These are phyloP conservation scores for Paracoccidioides brasiliensis DNA, from an alignment of 2,329 filamentous ascomycete species.

Conservation along the genomic window DNA sequence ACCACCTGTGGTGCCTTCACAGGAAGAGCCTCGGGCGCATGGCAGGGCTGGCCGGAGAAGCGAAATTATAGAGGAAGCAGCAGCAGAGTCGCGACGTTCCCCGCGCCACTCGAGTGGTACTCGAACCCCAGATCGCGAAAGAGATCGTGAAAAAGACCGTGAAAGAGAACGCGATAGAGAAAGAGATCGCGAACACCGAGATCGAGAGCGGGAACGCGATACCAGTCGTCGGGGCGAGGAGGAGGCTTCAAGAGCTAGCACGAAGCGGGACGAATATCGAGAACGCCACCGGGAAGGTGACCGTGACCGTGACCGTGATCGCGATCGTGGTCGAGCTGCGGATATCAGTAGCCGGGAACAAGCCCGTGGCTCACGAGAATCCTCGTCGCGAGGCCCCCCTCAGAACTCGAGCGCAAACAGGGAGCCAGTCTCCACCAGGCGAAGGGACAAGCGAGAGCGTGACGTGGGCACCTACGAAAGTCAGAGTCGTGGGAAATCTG, in stretches of 20 bases:
- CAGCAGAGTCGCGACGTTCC: constrained; percentile 21
- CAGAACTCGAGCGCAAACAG: constrained; percentile 2
- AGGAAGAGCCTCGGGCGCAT: constrained; percentile 17
- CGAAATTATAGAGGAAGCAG: constrained; percentile 25
- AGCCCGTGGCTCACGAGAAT: constrained; percentile 6
- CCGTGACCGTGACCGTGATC: constrained; percentile 5
- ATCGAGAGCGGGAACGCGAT: constrained; percentile 17
- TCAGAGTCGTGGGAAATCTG: not conserved
- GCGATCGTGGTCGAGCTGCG: constrained; percentile 13
- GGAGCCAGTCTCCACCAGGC: constrained; percentile 1
- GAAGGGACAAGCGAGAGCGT: constrained; percentile 8
- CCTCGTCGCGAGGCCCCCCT: constrained; percentile 4
- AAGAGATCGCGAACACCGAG: constrained; percentile 13
- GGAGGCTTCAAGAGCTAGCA: constrained; percentile 15
- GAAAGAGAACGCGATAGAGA: constrained; percentile 15
- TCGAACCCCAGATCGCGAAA: constrained; percentile 14
- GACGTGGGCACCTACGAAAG: not conserved
- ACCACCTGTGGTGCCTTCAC: constrained; percentile 14
- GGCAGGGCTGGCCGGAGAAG: constrained; percentile 19
- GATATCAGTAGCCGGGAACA: constrained; percentile 2
- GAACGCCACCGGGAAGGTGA: constrained; percentile 15
- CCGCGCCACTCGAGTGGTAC: constrained; percentile 17
- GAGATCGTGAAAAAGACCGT: constrained; percentile 14
- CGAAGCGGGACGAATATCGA: constrained; percentile 25
- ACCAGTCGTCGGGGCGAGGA: constrained; percentile 21